Base-by-base conservation (phyloP, 2,329 filamentous ascomycete species). In the Paecilomyces formosus region DNA sequence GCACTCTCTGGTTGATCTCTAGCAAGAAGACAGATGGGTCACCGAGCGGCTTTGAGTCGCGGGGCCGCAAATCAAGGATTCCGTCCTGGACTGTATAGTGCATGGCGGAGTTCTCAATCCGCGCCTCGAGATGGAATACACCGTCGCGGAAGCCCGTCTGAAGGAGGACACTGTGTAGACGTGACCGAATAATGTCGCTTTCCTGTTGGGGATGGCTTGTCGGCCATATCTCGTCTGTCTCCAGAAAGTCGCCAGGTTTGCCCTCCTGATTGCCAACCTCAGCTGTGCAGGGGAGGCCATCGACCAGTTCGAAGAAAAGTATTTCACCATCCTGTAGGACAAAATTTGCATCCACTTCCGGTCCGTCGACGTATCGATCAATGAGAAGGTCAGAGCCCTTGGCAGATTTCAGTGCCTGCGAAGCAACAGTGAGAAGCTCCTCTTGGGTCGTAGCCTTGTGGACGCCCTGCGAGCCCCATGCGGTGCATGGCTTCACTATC, bases 291-390 rank as follows among this genome's bases (percentile, higher is more conserved):
- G 76, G 75, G 55, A 76, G 73, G 53, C 77, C 70, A 56, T 79
- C 76, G 6, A 62, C 62, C 3, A 77, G 62, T 39, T 79, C 74
- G 58, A 61, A 72, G 61, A 77, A 79, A 3, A 79, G 58, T 1
- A 78, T 51, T 39, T 77, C 64, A 0, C 75, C 75, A 54, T 78
- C 65, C 13, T 65, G 63, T 0, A 79, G 56, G 5, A 75, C 67
- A 26, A 79, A 65, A 62, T 78, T 78, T 53, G 68, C 72, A 58
- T 78, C 76, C 1, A 79, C 65, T 58, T 79, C 77, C 0, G 76
- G 77, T 0, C 76, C 77, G 7, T 72, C 68, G 21, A 73, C 60
- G 57, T 78, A 79, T 11, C 64, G 61, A 57, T 79, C 76, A 1
- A 79, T 63, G 2, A 78, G 64, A 18, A 77, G 64, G 6, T 66